Evolutionary conservation across 176 grass and related monocot species (phyloP).

Genomic region (Neostapfia colusana): DNA sequence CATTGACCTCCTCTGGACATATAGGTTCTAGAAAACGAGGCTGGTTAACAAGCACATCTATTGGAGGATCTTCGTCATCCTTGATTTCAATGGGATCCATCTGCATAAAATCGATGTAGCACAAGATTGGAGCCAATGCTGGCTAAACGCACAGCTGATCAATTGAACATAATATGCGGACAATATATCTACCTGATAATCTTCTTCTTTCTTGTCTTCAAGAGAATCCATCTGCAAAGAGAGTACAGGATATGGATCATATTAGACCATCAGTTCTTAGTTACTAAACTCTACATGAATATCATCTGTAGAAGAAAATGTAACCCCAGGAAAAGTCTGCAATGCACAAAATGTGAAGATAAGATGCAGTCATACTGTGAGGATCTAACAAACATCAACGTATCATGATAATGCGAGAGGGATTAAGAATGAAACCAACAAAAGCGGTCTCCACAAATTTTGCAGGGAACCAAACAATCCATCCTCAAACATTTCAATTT

Average conservation of each 20-base stretch:
- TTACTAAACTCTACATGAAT: not conserved
- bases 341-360: constrained; percentile 21
- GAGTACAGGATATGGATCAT: constrained; percentile 26
- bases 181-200: constrained; percentile 45
- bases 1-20: constrained; percentile 57
- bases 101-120: constrained; percentile 35
- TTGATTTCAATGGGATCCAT: constrained; percentile 67
- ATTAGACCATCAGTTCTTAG: constrained; percentile 23
- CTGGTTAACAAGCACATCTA: constrained; percentile 59
- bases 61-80: constrained; percentile 44
- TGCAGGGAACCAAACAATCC: too few species aligned
- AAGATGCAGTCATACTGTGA: constrained; percentile 5
- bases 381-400: not conserved
- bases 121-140: constrained; percentile 23
- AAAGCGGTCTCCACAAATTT: too few species aligned
- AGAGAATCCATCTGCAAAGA: constrained; percentile 71
- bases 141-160: constrained; percentile 8
- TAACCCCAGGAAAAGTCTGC: constrained; percentile 29
- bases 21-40: constrained; percentile 52
- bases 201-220: constrained; percentile 60
- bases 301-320: constrained; percentile 20
- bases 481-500: too few species aligned
- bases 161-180: constrained; percentile 24
- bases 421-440: too few species aligned
- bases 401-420: too few species aligned